Conservation (phyloP, 495 filamentous ascomycete genomes). For the Polyplosphaeria fusca region DNA sequence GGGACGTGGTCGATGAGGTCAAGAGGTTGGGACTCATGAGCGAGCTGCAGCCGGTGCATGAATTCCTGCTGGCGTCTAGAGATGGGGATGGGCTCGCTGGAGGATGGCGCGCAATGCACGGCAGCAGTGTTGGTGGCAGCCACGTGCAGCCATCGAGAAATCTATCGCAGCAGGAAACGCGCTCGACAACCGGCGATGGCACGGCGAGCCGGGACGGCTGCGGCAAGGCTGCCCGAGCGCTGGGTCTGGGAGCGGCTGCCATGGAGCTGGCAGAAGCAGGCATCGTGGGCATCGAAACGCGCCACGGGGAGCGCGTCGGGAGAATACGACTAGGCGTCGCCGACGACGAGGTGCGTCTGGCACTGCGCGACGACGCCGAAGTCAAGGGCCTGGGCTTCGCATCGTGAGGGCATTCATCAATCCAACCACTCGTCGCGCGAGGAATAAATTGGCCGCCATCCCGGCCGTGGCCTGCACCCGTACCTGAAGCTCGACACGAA, state of each 20-base stretch:
- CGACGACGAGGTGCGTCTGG: slow-evolving; percentile 83
- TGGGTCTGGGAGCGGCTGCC: slow-evolving; percentile 67
- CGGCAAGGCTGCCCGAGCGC: slow-evolving; percentile 52
- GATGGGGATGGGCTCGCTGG: background rate
- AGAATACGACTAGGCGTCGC: slow-evolving; percentile 81
- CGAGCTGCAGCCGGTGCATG: slow-evolving; percentile 41
- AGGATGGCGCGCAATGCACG: background rate
- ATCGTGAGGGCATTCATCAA: slow-evolving; percentile 19
- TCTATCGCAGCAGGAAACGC: background rate
- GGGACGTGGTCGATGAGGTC: slow-evolving; percentile 91
- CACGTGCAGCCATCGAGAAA: background rate
- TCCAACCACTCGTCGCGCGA: too few species aligned
- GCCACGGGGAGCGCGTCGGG: slow-evolving; percentile 76
- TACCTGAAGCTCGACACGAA: too few species aligned
- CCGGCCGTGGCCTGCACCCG: too few species aligned
- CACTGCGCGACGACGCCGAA: slow-evolving; percentile 84
- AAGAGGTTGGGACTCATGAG: slow-evolving; percentile 67
- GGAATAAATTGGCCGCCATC: too few species aligned
- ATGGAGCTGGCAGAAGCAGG: slow-evolving; percentile 83
- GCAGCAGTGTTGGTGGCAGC: background rate
- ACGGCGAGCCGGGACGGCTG: slow-evolving; percentile 26
- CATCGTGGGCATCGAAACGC: slow-evolving; percentile 74
- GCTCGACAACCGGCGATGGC: background rate
- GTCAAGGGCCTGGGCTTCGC: slow-evolving; percentile 65
- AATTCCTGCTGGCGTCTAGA: slow-evolving; percentile 33